Evolutionary conservation across 495 filamentous ascomycete species (phyloP).

Genomic region (Sordaria brevicollis): DNA sequence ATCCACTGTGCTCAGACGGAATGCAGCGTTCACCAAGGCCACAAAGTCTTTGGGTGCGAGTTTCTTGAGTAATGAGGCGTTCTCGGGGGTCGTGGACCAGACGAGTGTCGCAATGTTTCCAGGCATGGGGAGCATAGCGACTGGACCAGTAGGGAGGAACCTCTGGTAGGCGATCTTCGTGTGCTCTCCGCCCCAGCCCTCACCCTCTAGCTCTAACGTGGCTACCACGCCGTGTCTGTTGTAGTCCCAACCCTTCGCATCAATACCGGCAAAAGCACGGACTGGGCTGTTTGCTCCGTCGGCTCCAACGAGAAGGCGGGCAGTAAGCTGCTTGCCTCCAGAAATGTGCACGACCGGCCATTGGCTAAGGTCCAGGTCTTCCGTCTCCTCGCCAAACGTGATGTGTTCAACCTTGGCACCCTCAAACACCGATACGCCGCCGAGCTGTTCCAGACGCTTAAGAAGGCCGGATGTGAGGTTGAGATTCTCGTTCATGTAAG

Average conservation of each 20-base stretch:
- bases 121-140: constrained; percentile 84
- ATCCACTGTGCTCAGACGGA: constrained; percentile 71
- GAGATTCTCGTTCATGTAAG: constrained; percentile 92
- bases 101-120: constrained; percentile 75
- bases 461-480: constrained; percentile 76
- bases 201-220: constrained; percentile 60
- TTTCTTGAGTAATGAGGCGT: constrained; percentile 71
- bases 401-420: constrained; percentile 69
- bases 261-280: constrained; percentile 76
- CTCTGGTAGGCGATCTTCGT: constrained; percentile 81
- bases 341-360: constrained; percentile 78
- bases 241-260: constrained; percentile 88
- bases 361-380: constrained; percentile 63
- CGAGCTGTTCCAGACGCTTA: constrained; percentile 55
- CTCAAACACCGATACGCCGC: constrained; percentile 59
- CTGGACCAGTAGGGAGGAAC: constrained; percentile 84
- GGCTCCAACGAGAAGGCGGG: constrained; percentile 81
- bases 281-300: constrained; percentile 95
- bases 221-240: constrained; percentile 83
- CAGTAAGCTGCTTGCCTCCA: constrained; percentile 51
- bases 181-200: constrained; percentile 41
- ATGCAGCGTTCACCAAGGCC: constrained; percentile 87
- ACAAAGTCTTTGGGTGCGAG: constrained; percentile 62
- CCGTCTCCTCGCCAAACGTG: constrained; percentile 55
- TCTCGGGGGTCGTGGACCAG: constrained; percentile 77